A percentile compares a stretch with the other conserved stretches of the same genome.
Conservation (phyloP, 176 grass and related monocot species). For the Dendrocalamus sinicus region DNA sequence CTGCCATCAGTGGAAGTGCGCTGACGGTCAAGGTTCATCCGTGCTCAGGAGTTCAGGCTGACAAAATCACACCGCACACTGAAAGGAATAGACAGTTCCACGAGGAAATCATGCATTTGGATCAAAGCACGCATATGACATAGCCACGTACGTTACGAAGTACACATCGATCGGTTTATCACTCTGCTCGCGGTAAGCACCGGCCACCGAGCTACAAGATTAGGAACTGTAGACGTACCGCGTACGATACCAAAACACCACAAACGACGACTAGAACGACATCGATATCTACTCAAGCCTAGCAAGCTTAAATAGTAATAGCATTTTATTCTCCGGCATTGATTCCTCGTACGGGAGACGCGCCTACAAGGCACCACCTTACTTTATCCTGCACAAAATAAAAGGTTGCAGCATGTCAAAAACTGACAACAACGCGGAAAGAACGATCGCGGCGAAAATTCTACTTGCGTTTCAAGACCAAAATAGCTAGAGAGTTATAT, state of each 20-base stretch:
- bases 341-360: not conserved
- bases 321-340: slow-evolving; percentile 29
- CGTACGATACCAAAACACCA: slow-evolving; percentile 20
- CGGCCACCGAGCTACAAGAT: not conserved
- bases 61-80: too few relatives aligned
- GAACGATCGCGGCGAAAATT: not conserved
- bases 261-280: slow-evolving; percentile 28
- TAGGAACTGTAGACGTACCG: not conserved
- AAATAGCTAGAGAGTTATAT: not conserved
- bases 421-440: not conserved
- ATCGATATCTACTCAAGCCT: slow-evolving; percentile 1
- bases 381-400: slow-evolving; percentile 47
- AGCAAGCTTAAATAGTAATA: slow-evolving; percentile 3
- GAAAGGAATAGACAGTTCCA: not conserved
- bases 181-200: not conserved
- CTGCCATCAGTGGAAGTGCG: not conserved
- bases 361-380: not conserved
- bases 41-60: not conserved
- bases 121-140: slow-evolving; percentile 8
- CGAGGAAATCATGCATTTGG: not conserved
- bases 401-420: not conserved
- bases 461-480: not conserved
- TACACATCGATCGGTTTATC: not conserved
- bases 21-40: not conserved
- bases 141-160: not conserved